phyloP scores from a whole-genome alignment of 306 rosid species.

The Rosa lucieae region DNA sequence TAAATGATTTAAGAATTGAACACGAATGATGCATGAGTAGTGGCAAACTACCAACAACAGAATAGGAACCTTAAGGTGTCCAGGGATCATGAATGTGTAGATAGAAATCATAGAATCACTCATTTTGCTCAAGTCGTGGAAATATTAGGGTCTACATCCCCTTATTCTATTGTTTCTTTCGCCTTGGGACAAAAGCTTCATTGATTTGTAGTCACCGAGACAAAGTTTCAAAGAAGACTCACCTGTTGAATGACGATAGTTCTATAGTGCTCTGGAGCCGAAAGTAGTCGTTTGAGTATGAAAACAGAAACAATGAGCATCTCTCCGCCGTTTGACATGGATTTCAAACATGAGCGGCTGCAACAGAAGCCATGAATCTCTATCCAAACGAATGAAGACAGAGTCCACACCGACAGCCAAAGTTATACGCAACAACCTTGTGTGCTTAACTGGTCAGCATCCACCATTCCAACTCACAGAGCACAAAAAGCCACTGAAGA shows the following conservation, averaged over 20 bases:
- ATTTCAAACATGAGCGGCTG: not conserved
- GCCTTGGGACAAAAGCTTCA: not conserved
- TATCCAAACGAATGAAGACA: constrained; percentile 2
- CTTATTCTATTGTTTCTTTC: not conserved
- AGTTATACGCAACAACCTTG: not conserved
- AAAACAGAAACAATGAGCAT: not conserved
- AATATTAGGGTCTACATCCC: not conserved
- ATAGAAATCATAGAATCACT: too few relatives aligned
- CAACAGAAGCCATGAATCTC: not conserved
- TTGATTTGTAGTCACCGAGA: not conserved
- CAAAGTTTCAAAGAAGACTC: not conserved
- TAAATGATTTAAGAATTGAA: not conserved
- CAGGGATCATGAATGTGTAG: not conserved
- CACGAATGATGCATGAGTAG: not conserved
- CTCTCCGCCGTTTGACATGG: not conserved
- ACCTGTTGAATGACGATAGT: not conserved
- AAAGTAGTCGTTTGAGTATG: not conserved
- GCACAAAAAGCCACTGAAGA: constrained; percentile 1
- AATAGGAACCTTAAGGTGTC: not conserved
- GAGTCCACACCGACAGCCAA: not conserved
- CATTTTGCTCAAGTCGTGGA: not conserved
- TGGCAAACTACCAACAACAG: too few relatives aligned
- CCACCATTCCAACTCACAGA: not conserved
- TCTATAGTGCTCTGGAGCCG: not conserved
- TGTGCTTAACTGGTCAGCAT: not conserved